Evolutionary conservation across 257 asterid species (phyloP).

Genomic region (Paraleonurus japonicus): DNA sequence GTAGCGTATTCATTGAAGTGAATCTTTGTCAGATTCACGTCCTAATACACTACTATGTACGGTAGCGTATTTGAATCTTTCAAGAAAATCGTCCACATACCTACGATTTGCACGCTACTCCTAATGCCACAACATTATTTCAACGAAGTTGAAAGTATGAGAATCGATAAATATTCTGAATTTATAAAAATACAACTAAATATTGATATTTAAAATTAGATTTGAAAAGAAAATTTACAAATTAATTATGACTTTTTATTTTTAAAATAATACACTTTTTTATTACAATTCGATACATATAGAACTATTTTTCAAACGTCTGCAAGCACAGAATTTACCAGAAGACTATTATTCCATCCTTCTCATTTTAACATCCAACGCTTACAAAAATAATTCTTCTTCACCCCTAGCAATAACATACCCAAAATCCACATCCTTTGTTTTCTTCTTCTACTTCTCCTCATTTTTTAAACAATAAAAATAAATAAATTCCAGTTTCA

Average conservation of each 20-base stretch:
- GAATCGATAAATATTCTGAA: too few relatives aligned
- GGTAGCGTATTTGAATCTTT: slow-evolving; percentile 20
- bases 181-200: too few relatives aligned
- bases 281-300: not conserved
- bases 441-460: not conserved
- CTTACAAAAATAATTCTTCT: not conserved
- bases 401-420: not conserved
- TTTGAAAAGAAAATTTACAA: too few relatives aligned
- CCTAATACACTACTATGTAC: slow-evolving; percentile 27
- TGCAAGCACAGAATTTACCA: not conserved
- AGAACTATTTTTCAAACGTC: too few relatives aligned
- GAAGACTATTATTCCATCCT: not conserved
- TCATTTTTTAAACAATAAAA: not conserved
- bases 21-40: slow-evolving; percentile 29
- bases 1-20: slow-evolving; percentile 6
- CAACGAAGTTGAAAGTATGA: too few relatives aligned
- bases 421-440: not conserved
- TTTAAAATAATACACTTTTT: too few relatives aligned
- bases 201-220: not conserved
- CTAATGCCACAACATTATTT: too few relatives aligned
- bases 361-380: not conserved
- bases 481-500: not conserved
- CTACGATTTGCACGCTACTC: not conserved
- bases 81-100: slow-evolving; percentile 34
- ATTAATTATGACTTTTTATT: too few relatives aligned